phyloP scores from a whole-genome alignment of 148 eudicot genomes.

The Spergularia marina region DNA sequence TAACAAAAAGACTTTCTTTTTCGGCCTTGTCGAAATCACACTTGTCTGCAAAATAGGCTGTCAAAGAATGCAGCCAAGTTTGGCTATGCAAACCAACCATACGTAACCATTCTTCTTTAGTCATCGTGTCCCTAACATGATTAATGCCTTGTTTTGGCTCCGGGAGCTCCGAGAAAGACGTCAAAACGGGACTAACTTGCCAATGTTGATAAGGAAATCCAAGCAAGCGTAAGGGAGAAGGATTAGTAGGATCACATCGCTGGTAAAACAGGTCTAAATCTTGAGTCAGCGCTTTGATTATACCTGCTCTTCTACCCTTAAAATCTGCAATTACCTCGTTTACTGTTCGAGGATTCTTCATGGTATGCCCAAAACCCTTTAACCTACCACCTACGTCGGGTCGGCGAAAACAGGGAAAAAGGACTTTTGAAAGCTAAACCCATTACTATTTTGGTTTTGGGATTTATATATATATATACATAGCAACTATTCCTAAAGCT shows the following conservation, averaged over 20 bases:
- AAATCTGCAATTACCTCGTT: constrained; percentile 26
- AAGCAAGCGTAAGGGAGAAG: constrained; percentile 12
- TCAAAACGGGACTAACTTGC: constrained; percentile 10
- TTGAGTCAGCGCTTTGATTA: constrained; percentile 24
- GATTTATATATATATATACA: too few species aligned
- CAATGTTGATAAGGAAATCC: constrained; percentile 24
- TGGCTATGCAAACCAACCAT: constrained; percentile 27
- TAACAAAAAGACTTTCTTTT: constrained; percentile 19
- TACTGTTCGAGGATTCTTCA: constrained; percentile 22
- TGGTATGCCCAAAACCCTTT: neutral
- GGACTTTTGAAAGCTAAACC: too few species aligned
- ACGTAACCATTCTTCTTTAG: constrained; percentile 19
- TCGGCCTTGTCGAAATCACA: constrained; percentile 23
- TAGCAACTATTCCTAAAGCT: too few species aligned
- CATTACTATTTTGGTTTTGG: too few species aligned
- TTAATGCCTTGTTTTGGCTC: constrained; percentile 27
- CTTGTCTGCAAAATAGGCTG: constrained; percentile 14
- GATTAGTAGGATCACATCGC: constrained; percentile 18
- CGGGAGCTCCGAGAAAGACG: constrained; percentile 7
- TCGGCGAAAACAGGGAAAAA: too few species aligned
- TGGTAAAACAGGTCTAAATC: constrained; percentile 18
- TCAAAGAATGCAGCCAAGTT: constrained; percentile 17
- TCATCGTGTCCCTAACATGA: constrained; percentile 13
- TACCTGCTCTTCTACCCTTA: constrained; percentile 28
- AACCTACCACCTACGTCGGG: too few species aligned